Percentiles rank a stretch among this genome's conserved stretches.
Evolutionary conservation across 441 rosid genomes (phyloP).

Genomic region (Gossypium trilobum): DNA sequence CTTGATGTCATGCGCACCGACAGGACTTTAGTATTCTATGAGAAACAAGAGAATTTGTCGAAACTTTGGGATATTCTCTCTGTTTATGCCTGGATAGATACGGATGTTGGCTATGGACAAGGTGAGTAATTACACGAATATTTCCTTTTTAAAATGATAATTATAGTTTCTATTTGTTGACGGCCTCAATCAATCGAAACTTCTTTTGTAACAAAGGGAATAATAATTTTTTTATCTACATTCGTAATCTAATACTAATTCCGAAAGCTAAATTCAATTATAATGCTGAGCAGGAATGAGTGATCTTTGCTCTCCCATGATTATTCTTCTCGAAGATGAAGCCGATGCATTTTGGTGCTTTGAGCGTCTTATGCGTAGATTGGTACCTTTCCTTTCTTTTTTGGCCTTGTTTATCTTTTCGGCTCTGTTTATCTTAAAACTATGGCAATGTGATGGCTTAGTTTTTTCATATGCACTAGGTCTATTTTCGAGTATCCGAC

Average conservation of each 20-base stretch:
- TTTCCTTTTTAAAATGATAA: neutral
- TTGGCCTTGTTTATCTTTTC: neutral
- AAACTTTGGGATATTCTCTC: conserved; percentile 92
- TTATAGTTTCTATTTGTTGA: neutral
- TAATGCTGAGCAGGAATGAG: conserved; percentile 67
- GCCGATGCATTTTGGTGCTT: conserved; percentile 97
- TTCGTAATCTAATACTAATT: conserved; percentile 12
- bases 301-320: conserved; percentile 97
- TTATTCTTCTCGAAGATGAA: conserved; percentile 80
- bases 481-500: neutral
- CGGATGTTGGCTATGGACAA: conserved; percentile 89
- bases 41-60: conserved; percentile 77
- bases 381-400: conserved; percentile 40
- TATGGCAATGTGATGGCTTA: neutral
- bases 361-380: conserved; percentile 87
- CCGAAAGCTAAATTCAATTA: conserved; percentile 9
- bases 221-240: neutral
- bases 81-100: conserved; percentile 88
- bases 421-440: neutral
- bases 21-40: conserved; percentile 77
- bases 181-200: neutral
- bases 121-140: conserved; percentile 33
- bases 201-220: neutral
- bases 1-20: conserved; percentile 95
- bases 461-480: neutral